These are phyloP conservation scores for Phallus indusiatus DNA, from an alignment of 768 basidiomycete species.

Conservation along the genomic window DNA sequence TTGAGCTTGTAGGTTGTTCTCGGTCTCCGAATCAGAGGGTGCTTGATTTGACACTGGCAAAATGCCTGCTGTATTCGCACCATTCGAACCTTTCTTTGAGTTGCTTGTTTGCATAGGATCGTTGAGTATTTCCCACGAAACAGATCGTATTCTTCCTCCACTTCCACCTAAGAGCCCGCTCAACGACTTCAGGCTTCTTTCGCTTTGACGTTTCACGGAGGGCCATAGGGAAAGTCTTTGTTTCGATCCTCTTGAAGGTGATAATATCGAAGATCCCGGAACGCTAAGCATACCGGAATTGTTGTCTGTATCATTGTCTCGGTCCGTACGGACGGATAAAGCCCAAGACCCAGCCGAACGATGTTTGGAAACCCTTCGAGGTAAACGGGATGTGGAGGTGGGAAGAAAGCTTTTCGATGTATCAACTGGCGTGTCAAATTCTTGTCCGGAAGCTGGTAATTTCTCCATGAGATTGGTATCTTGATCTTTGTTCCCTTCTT, in stretches of 20 bases:
- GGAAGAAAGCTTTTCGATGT: constrained; percentile 3
- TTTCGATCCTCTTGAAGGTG: background rate
- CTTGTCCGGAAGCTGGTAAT: background rate
- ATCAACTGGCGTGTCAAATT: background rate
- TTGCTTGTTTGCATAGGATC: background rate
- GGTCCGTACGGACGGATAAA: background rate
- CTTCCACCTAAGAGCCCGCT: background rate
- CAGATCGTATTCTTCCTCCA: background rate
- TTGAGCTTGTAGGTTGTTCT: background rate
- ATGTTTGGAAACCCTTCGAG: constrained; percentile 14
- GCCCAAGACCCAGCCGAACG: constrained; percentile 10
- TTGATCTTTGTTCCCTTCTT: background rate
- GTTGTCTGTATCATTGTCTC: background rate
- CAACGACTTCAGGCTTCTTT: background rate
- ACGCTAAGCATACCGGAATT: background rate
- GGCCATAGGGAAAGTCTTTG: background rate
- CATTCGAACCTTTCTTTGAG: background rate
- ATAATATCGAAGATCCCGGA: background rate
- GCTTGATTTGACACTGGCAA: too few relatives aligned
- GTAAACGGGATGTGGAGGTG: constrained; percentile 8
- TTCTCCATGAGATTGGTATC: background rate
- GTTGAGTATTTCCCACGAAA: background rate
- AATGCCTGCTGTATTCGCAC: too few relatives aligned
- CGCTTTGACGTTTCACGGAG: background rate
- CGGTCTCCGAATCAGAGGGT: too few relatives aligned